These are phyloP conservation scores for Penicillium flavigenum DNA, from an alignment of 495 filamentous ascomycete species.

Conservation along the genomic window DNA sequence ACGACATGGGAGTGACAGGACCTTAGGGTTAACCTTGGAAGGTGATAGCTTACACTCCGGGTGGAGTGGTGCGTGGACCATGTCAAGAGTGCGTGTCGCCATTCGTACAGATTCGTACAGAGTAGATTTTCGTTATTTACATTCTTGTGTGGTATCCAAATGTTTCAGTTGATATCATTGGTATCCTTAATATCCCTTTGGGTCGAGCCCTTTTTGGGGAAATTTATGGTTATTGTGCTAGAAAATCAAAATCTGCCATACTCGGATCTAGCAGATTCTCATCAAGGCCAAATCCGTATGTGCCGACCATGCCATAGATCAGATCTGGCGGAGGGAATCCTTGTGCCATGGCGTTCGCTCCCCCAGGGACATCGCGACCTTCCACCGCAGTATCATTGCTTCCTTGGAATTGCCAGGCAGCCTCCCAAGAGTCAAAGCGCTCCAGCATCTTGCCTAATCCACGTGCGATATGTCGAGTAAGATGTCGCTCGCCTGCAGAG, in stretches of 20 bases:
- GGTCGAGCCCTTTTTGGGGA: not conserved
- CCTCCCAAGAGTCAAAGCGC: slow-evolving; percentile 48
- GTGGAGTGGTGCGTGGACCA: slow-evolving; percentile 19
- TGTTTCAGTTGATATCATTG: not conserved
- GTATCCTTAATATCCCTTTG: slow-evolving; percentile 3
- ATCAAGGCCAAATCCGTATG: slow-evolving; percentile 49
- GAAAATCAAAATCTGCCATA: slow-evolving; percentile 48
- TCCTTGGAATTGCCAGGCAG: slow-evolving; percentile 31
- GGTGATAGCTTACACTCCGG: slow-evolving; percentile 26
- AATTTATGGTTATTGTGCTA: slow-evolving; percentile 29
- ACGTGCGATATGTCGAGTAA: slow-evolving; percentile 53
- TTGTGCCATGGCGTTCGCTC: slow-evolving; percentile 49
- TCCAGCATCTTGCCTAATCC: slow-evolving; percentile 54
- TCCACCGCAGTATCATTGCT: slow-evolving; percentile 16
- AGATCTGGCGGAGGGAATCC: slow-evolving; percentile 49
- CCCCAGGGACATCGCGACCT: slow-evolving; percentile 38
- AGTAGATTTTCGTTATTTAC: slow-evolving; percentile 12
- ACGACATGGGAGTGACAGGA: slow-evolving; percentile 24
- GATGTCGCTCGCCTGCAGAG: slow-evolving; percentile 51
- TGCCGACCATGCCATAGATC: slow-evolving; percentile 52
- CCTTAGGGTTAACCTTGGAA: slow-evolving; percentile 4
- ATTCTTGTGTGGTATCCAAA: slow-evolving; percentile 13
- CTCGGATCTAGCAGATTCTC: slow-evolving; percentile 49
- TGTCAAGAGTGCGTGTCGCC: slow-evolving; percentile 17
- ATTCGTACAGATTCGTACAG: not conserved